Conservation (phyloP, 768 basidiomycete genomes). For the Phylloporus rhodoxanthus region DNA sequence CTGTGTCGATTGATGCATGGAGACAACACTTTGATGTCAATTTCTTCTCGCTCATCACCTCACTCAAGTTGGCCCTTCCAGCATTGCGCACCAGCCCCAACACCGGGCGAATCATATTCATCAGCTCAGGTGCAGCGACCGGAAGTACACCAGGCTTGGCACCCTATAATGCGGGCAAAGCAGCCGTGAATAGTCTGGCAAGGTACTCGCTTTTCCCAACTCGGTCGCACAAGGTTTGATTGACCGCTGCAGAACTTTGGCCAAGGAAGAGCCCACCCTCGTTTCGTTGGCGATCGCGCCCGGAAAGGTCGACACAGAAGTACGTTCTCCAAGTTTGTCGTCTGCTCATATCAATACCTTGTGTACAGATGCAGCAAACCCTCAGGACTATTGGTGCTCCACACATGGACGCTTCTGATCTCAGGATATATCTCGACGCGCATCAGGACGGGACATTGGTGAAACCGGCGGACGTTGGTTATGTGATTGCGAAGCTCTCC, state of each 20-base stretch:
- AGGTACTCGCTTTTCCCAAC: slow-evolving; percentile 40
- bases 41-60: slow-evolving; percentile 76
- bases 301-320: slow-evolving; percentile 80
- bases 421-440: slow-evolving; percentile 52
- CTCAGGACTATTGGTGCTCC: slow-evolving; percentile 47
- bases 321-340: slow-evolving; percentile 31
- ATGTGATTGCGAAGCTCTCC: slow-evolving; percentile 73
- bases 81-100: slow-evolving; percentile 53
- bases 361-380: slow-evolving; percentile 60
- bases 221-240: slow-evolving; percentile 2
- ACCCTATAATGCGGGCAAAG: slow-evolving; percentile 78
- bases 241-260: slow-evolving; percentile 56
- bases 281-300: slow-evolving; percentile 76
- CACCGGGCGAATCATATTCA: slow-evolving; percentile 68
- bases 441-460: slow-evolving; percentile 66
- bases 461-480: slow-evolving; percentile 65
- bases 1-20: slow-evolving; percentile 54
- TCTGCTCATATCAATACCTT: not conserved
- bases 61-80: slow-evolving; percentile 63
- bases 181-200: slow-evolving; percentile 83
- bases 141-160: slow-evolving; percentile 69
- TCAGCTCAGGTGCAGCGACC: slow-evolving; percentile 81
- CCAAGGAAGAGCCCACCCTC: slow-evolving; percentile 75
- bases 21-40: slow-evolving; percentile 76
- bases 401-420: slow-evolving; percentile 50